Conservation (phyloP, 805 yeast genomes). For the Ogataea zsoltii region DNA sequence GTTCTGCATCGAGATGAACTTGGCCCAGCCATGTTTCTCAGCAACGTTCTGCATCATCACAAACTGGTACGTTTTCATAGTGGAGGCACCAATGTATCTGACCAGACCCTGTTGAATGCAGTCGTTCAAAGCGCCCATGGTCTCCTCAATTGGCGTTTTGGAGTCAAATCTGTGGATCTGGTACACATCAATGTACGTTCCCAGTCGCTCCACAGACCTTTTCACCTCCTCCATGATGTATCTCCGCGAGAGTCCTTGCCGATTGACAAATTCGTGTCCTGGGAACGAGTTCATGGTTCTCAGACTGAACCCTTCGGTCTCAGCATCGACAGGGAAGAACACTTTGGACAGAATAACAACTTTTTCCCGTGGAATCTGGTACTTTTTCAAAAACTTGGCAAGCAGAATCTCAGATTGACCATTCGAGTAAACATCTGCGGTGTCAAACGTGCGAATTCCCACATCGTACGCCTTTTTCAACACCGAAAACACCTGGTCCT, state of each 20-base stretch:
- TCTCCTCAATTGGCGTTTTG: constrained; percentile 50
- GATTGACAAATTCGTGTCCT: constrained; percentile 32
- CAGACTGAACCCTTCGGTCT: constrained; percentile 6
- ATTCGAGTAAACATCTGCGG: constrained; percentile 50
- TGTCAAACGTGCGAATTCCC: constrained; percentile 51
- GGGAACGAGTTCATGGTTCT: constrained; percentile 22
- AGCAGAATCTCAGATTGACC: constrained; percentile 49
- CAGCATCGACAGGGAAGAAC: constrained; percentile 34
- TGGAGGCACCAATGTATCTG: constrained; percentile 63
- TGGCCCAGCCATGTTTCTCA: constrained; percentile 55
- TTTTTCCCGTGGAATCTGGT: constrained; percentile 51
- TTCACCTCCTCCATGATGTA: constrained; percentile 47
- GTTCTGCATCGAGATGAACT: constrained; percentile 60
- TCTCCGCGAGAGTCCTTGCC: constrained; percentile 44
- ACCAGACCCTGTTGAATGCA: constrained; percentile 47
- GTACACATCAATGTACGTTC: constrained; percentile 53
- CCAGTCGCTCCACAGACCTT: constrained; percentile 45
- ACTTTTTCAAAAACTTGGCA: constrained; percentile 55
- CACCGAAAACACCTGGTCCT: constrained; percentile 44
- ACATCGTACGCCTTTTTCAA: constrained; percentile 48
- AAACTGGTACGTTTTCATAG: constrained; percentile 59
- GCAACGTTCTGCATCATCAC: constrained; percentile 56
- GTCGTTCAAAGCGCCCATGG: constrained; percentile 57
- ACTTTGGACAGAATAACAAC: constrained; percentile 58
- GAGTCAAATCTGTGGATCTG: constrained; percentile 59